Base-by-base conservation (phyloP, 768 basidiomycete genomes). In the Sporobolomyces pararoseus region DNA sequence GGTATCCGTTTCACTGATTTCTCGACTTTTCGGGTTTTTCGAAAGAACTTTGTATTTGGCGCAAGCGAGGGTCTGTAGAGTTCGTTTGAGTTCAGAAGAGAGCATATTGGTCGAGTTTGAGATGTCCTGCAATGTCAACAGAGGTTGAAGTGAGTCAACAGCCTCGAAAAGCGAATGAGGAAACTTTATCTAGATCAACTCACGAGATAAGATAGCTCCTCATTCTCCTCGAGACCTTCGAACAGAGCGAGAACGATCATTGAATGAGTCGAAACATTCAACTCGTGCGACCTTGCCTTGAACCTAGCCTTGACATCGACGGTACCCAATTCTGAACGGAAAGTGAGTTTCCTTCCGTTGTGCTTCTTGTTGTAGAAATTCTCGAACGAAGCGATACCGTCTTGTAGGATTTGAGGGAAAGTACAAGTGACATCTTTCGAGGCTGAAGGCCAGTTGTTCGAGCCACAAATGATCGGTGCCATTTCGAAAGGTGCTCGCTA, bases 51-150 rank as follows among this genome's bases (percentile, higher is more conserved):
- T 93, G 82, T 84, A 92, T 78, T 93, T 98, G 14, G 89, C 92
- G 77, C 95, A 97, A 0, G 96, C 94, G 29, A 99, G 84, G 0
- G 95, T 93, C 78, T 99, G 96, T 3, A 99, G 84, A 74, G 92
- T 89, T n/a, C 96, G 88, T 77, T 88, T 86, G 3, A 98, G 83
- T 66, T 98, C 94, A 0, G 70, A 70, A 25, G 91, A 87, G 0
- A 86, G 85, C 64, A 98, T 89, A 21, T 80, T 77, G 0, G 93
- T 92, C 7, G 88, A 84, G 13, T 84, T 78, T 79, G 87, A 86
- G 75, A 99, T 89, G 71, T 97, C 91, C 95, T 98, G 59, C 21
- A 2, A 19, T 17, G 19, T 5, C 14, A 0, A 10, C 6, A 25
- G 10, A 27, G 25, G 5, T 25, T 27, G 23, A 27, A 27, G 50